phyloP scores from a whole-genome alignment of 345 rosid species.

The Moricandia moricandioides region DNA sequence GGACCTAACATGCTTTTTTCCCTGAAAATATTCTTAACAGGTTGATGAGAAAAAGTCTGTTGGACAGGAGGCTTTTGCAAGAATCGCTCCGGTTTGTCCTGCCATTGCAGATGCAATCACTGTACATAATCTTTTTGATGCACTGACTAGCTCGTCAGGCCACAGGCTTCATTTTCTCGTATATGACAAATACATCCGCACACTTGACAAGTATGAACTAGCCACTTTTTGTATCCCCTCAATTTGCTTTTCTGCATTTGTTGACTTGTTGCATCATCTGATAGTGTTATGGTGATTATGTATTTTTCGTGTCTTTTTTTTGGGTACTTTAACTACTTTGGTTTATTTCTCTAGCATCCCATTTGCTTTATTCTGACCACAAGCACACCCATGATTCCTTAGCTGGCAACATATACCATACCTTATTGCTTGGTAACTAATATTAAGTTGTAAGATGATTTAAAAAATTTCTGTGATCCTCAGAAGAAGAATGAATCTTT shows the following conservation, averaged over 20 bases:
- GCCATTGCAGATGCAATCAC: constrained; percentile 78
- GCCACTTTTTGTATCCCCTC: constrained; percentile 7
- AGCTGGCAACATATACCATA: not conserved
- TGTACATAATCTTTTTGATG: constrained; percentile 83
- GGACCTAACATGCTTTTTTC: not conserved
- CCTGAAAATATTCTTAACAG: constrained; percentile 36
- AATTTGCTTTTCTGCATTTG: constrained; percentile 15
- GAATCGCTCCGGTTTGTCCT: constrained; percentile 86
- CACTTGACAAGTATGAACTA: constrained; percentile 76
- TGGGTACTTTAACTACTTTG: constrained; percentile 6
- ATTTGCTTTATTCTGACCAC: not conserved
- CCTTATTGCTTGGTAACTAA: not conserved
- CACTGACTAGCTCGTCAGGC: constrained; percentile 67
- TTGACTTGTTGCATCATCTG: constrained; percentile 8
- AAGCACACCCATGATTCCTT: constrained; percentile 9
- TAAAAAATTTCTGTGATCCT: not conserved
- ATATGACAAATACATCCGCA: constrained; percentile 86
- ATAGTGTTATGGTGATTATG: not conserved
- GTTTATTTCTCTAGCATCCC: constrained; percentile 5
- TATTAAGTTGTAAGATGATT: not conserved
- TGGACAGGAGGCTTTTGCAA: constrained; percentile 80
- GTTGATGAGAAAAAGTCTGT: constrained; percentile 81
- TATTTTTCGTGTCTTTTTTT: not conserved
- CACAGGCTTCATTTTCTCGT: constrained; percentile 77
- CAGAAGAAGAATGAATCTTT: not conserved